These are phyloP conservation scores for Chlamydomonas eustigma DNA, from an alignment of 139 green algal species.

Conservation along the genomic window DNA sequence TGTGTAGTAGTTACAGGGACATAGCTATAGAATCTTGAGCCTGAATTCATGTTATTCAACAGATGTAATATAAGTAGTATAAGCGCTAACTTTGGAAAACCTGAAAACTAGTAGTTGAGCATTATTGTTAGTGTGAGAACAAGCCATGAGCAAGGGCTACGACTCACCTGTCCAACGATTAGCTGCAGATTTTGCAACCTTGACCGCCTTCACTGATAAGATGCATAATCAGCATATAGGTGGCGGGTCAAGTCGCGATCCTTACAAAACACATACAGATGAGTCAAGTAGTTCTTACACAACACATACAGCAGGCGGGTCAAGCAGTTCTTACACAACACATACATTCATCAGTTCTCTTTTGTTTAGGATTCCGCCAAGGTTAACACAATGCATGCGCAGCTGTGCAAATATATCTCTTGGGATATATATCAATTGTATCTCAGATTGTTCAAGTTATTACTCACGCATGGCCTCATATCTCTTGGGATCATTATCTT, in stretches of 20 bases:
- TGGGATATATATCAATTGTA: background rate
- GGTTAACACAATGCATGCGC: too few species aligned
- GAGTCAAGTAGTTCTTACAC: background rate
- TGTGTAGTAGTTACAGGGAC: background rate
- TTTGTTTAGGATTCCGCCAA: background rate
- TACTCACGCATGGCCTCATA: constrained; percentile 39
- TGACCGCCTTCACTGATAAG: background rate
- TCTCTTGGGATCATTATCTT: constrained; percentile 58
- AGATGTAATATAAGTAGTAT: too few species aligned
- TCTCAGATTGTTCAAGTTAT: background rate
- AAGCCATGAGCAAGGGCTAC: background rate
- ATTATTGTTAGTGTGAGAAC: background rate
- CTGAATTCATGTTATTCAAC: too few species aligned
- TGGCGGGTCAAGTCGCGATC: background rate
- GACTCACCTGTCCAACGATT: constrained; percentile 61
- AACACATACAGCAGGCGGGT: background rate
- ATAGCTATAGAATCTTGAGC: too few species aligned
- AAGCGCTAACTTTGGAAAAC: too few species aligned
- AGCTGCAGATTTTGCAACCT: constrained; percentile 41
- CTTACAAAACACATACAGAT: too few species aligned
- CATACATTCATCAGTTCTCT: background rate
- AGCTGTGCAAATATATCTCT: background rate
- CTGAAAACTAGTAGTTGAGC: background rate
- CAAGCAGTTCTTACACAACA: background rate
- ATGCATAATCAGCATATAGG: background rate